These are phyloP conservation scores for Pseudogymnoascus sp. DNA, from an alignment of 2,329 filamentous ascomycete genomes.

Conservation along the genomic window DNA sequence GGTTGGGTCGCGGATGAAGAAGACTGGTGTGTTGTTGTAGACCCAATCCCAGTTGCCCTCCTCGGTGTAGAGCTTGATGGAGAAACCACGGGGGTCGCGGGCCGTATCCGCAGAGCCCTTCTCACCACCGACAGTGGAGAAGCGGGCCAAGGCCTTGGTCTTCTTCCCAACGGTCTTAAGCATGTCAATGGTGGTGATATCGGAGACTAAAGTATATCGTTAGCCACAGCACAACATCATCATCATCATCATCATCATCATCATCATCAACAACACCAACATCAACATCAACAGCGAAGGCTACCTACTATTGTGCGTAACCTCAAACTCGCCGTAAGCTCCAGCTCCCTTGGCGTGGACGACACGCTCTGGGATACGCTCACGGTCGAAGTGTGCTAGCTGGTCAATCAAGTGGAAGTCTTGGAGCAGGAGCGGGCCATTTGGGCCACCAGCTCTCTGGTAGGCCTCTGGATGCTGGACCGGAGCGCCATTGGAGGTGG, in stretches of 20 bases:
- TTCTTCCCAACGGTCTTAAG: conserved; percentile 59
- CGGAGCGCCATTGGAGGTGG: conserved; percentile 53
- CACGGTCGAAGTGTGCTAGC: conserved; percentile 49
- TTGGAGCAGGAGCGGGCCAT: conserved; percentile 55
- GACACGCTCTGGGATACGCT: conserved; percentile 46
- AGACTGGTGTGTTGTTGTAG: conserved; percentile 69
- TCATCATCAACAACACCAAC: no score
- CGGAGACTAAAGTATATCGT: neutral
- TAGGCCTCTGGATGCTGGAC: conserved; percentile 45
- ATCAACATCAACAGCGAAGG: no score
- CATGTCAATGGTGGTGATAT: conserved; percentile 39
- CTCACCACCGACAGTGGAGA: conserved; percentile 65
- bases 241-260: no score
- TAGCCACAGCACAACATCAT: no score
- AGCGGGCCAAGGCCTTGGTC: conserved; percentile 59
- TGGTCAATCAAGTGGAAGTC: conserved; percentile 61
- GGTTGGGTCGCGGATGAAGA: conserved; percentile 67
- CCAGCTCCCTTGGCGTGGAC: conserved; percentile 56
- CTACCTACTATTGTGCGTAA: conserved; percentile 19
- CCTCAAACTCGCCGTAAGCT: conserved; percentile 22
- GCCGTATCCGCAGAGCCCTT: conserved; percentile 63
- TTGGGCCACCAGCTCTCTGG: conserved; percentile 46
- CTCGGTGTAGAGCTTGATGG: conserved; percentile 65
- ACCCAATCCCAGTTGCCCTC: conserved; percentile 69
- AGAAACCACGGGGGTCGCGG: conserved; percentile 62